Base-by-base conservation (phyloP, 192 early-diverging fungal genomes). In the Obelidium mucronatum region DNA sequence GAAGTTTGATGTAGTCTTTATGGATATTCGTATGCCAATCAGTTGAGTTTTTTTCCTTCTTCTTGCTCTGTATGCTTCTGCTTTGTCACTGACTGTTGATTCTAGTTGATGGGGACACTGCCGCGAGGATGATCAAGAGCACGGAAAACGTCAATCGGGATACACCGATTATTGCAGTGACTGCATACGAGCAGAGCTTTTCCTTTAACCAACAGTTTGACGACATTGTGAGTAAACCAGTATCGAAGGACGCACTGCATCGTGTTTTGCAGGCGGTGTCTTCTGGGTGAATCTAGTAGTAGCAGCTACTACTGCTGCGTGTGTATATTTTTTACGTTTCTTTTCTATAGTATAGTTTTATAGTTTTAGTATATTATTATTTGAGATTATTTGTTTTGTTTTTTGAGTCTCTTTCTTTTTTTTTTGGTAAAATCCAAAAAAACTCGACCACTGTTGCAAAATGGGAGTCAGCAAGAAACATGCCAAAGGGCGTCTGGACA, bases 401-500 rank as follows among this genome's bases (percentile, higher is more conserved):
- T 65, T 65, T 65, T 65, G 24, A n/a, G n/a, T n/a, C n/a, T 60
- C 31, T 6, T 1, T 65, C 17, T 65, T 31, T 15, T 65, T 11
- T 39, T n/a, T n/a, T n/a, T n/a, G n/a, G n/a, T n/a, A n/a, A n/a
- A n/a, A n/a, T n/a, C 55, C 55, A 58, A 11, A 0, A 19, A 11
- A 22, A 58, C 55, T 8, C 55, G 8, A 22, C 8, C 22, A 58
- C 8, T 8, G 22, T 22, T 13, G 11, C 13, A 58, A 58, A 59
- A 70, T 70, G 76, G 76, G 76, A 39, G 64, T 73, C 68, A 59
- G 56, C 37, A 92, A 91, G 78, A 90, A 91, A 80, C 81, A 89
- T 76, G 91, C 86, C 69, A 93, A 92, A 90, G 96, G 96, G 40
- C 94, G 97, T 84, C 91, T 99, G 86, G 97, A 99, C 88, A 98